A percentile compares a stretch with the other conserved stretches of the same genome.
Evolutionary conservation across 202 grass and related monocot species (phyloP).

Genomic region (Bolboschoenoplectus hybrid): DNA sequence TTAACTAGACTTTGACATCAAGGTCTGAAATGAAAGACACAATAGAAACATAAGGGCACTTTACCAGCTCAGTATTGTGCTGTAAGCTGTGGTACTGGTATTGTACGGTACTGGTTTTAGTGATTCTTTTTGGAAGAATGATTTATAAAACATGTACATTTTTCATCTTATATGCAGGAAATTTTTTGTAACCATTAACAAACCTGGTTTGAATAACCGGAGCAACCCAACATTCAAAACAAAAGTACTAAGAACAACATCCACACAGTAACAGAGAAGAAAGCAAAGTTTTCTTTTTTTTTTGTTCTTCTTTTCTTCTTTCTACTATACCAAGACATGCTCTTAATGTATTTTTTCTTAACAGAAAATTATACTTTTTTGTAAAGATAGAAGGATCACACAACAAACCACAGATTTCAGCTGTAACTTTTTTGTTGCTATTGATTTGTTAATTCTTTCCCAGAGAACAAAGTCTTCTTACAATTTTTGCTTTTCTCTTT

Average conservation of each 20-base stretch:
- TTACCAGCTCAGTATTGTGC: not conserved
- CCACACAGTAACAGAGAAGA: constrained; percentile 1
- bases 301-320: not conserved
- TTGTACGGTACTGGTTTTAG: not conserved
- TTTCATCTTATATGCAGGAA: constrained; percentile 31
- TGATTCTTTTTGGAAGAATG: not conserved
- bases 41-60: not conserved
- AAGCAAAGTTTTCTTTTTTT: not conserved
- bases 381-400: constrained; percentile 13
- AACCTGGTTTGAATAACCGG: constrained; percentile 3
- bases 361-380: constrained; percentile 31
- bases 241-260: constrained; percentile 12
- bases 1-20: not conserved
- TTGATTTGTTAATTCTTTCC: constrained; percentile 32
- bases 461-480: not conserved
- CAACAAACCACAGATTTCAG: constrained; percentile 15
- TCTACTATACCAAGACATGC: not conserved
- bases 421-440: not conserved
- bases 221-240: constrained; percentile 20
- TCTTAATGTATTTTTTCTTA: not conserved
- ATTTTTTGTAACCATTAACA: not conserved
- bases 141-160: not conserved
- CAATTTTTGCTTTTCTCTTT: not conserved
- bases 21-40: not conserved
- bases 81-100: not conserved